phyloP scores from a whole-genome alignment of 2,329 filamentous ascomycete species.

The Phyllosticta ampelicida region DNA sequence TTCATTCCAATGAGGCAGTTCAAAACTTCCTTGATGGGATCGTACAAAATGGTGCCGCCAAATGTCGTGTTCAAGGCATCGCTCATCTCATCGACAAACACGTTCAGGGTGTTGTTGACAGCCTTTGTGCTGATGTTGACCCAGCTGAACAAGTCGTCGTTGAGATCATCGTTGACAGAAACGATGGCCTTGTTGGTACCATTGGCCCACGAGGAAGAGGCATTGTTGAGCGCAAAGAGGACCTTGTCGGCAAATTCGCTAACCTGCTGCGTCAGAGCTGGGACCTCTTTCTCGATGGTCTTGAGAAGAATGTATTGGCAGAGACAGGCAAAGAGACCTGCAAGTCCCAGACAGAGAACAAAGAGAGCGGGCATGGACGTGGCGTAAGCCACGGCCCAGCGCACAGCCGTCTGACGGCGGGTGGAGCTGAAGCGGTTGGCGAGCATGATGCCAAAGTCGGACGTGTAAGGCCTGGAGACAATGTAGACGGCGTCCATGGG shows the following conservation, averaged over 20 bases:
- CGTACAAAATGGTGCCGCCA: constrained; percentile 67
- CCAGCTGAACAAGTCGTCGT: constrained; percentile 75
- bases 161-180: constrained; percentile 59
- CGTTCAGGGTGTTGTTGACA: constrained; percentile 75
- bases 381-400: constrained; percentile 81
- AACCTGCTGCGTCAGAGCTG: constrained; percentile 62
- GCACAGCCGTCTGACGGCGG: constrained; percentile 59
- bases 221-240: constrained; percentile 57
- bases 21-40: constrained; percentile 68
- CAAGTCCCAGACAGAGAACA: constrained; percentile 69
- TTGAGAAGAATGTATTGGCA: constrained; percentile 73
- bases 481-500: constrained; percentile 85
- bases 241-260: constrained; percentile 71
- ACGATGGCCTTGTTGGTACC: constrained; percentile 64
- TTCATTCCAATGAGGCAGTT: constrained; percentile 84
- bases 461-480: constrained; percentile 67
- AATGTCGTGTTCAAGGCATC: constrained; percentile 66
- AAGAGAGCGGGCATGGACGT: constrained; percentile 80
- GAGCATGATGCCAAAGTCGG: constrained; percentile 59
- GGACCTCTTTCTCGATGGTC: constrained; percentile 63
- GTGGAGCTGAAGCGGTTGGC: constrained; percentile 52
- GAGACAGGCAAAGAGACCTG: constrained; percentile 70
- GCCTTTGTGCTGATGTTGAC: constrained; percentile 73
- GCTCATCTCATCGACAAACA: constrained; percentile 68
- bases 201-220: constrained; percentile 65